Base-by-base conservation (phyloP, 108 stramenopile genomes). In the Nitzschia sp. region DNA sequence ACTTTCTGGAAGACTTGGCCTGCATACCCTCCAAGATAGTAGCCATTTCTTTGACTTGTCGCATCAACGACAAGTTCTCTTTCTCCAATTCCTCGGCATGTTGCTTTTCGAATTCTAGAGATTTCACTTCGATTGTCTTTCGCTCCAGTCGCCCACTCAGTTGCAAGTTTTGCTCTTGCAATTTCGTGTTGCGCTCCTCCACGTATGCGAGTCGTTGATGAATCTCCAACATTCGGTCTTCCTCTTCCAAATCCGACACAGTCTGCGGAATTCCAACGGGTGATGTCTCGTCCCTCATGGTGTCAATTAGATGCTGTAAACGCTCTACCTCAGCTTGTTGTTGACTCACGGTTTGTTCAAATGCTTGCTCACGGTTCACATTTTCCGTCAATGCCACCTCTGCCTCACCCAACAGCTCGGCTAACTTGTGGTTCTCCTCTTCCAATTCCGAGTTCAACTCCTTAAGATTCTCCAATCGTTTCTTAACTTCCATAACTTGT, bases 61-160 rank as follows among this genome's bases (percentile, higher is more conserved):
- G 64, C 46, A 63, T 72, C 26, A 88, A 51, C 14, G 72, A 69
- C 20, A 69, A 63, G 21, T 82, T 80, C 57, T 88, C 82, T 41
- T 88, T 79, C 62, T 88, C 82, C 52, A 88, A 51, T 11, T 80
- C 82, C 39, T 75, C 77, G 46, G 73, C 83, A 42, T 83, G 78
- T 69, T 79, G 80, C 58, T 82, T 82, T 38, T 88, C 84, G 52
- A 76, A 72, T 15, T 62, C 69, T 6, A 80, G 70, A 44, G 69
- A 44, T 34, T 71, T 44, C 17, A 68, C 57, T 40, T 80, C 56
- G 37, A 50, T 71, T 14, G 53, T 64, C 10, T 62, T 67, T 37
- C 75, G 72, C 41, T 80, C 69, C 1, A 76, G 64, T 51, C 80
- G 73, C 8, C 76, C 61, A 48, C 46, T 48, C 14, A 48, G 3